Percentiles rank a stretch among this genome's conserved stretches.
Conservation (phyloP, 1,139 yeast species). For the Yamadazyma sp. region DNA sequence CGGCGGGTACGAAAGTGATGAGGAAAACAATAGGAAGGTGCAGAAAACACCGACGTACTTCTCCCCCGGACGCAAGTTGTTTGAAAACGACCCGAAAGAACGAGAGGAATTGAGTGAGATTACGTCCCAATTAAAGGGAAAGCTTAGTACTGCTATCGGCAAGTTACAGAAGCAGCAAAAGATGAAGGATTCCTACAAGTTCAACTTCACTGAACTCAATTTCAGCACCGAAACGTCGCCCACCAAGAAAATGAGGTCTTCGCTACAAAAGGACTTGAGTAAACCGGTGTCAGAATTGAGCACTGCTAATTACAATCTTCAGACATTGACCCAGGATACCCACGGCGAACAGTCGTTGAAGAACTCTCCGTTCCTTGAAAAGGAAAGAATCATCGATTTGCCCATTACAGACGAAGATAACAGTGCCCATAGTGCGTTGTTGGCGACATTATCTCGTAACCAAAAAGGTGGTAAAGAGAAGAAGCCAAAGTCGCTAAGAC, state of each 20-base stretch:
- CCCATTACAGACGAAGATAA: slow-evolving; percentile 41
- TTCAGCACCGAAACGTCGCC: slow-evolving; percentile 34
- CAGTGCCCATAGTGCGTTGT: slow-evolving; percentile 45
- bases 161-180: slow-evolving; percentile 31
- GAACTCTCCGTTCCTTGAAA: slow-evolving; percentile 24
- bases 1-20: slow-evolving; percentile 27
- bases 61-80: slow-evolving; percentile 40
- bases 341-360: slow-evolving; percentile 14
- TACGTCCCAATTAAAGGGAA: slow-evolving; percentile 37
- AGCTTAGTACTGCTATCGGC: slow-evolving; percentile 41
- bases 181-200: slow-evolving; percentile 18
- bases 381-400: slow-evolving; percentile 16
- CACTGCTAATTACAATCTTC: slow-evolving; percentile 37
- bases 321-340: slow-evolving; percentile 25
- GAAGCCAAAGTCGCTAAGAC: slow-evolving; percentile 2
- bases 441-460: slow-evolving; percentile 37
- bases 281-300: slow-evolving; percentile 10
- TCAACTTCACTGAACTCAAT: slow-evolving; percentile 34
- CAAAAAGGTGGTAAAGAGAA: slow-evolving; percentile 4
- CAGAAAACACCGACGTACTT: slow-evolving; percentile 44
- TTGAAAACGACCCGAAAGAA: slow-evolving; percentile 14
- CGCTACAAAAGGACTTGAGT: slow-evolving; percentile 15
- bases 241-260: slow-evolving; percentile 22
- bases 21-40: slow-evolving; percentile 24
- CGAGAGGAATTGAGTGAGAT: slow-evolving; percentile 39